Conservation (phyloP, 2,329 filamentous ascomycete genomes). For the Exophiala alcalophila region DNA sequence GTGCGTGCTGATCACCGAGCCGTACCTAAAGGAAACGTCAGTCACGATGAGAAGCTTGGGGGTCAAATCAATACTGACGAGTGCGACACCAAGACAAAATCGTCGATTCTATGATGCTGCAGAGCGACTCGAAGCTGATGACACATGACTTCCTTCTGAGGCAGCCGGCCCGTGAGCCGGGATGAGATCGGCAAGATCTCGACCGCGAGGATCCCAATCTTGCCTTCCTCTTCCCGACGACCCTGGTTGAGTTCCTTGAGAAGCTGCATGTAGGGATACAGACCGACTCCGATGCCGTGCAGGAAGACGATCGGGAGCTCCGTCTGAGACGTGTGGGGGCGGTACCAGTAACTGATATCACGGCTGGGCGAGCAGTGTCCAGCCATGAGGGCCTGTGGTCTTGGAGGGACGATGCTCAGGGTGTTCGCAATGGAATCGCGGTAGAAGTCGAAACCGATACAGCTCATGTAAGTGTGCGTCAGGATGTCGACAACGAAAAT, state of each 20-base stretch:
- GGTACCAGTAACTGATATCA: slow-evolving; percentile 58
- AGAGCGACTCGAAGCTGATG: slow-evolving; percentile 57
- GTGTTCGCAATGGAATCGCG: slow-evolving; percentile 14
- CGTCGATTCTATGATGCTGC: slow-evolving; percentile 54
- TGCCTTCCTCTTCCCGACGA: slow-evolving; percentile 7
- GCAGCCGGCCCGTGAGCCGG: slow-evolving; percentile 17
- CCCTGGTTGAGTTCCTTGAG: slow-evolving; percentile 53
- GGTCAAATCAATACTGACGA: slow-evolving; percentile 38
- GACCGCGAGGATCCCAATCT: slow-evolving; percentile 19
- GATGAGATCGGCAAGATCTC: slow-evolving; percentile 50
- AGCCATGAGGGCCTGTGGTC: slow-evolving; percentile 18
- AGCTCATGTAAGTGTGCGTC: slow-evolving; percentile 15
- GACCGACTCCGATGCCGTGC: slow-evolving; percentile 68
- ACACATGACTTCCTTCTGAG: slow-evolving; percentile 48
- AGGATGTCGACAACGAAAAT: slow-evolving; percentile 46
- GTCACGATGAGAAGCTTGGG: not conserved
- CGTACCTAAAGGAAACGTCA: slow-evolving; percentile 45
- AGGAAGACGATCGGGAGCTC: slow-evolving; percentile 62
- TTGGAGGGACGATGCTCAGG: slow-evolving; percentile 14
- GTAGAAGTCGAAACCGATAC: slow-evolving; percentile 16
- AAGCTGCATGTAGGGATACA: slow-evolving; percentile 61
- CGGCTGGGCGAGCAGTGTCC: slow-evolving; percentile 4
- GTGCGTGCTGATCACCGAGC: slow-evolving; percentile 62
- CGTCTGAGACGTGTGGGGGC: slow-evolving; percentile 57
- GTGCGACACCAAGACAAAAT: slow-evolving; percentile 61